phyloP scores from a whole-genome alignment of 2,329 filamentous ascomycete genomes.

The Xylariaceae sp. region DNA sequence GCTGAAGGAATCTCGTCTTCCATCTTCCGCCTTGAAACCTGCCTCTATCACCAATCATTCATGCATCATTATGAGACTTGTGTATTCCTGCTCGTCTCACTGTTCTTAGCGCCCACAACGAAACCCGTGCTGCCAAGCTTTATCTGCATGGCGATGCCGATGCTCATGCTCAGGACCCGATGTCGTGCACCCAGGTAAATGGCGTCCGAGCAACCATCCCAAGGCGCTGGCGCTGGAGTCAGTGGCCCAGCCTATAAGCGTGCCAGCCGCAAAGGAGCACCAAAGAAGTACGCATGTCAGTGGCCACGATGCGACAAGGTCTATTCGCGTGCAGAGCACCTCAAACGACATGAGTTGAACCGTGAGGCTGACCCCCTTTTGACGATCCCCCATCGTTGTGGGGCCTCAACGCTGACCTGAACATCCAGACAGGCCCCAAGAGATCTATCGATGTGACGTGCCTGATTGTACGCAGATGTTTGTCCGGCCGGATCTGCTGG shows the following conservation, averaged over 20 bases:
- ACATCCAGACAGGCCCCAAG: constrained; percentile 66
- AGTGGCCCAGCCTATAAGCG: constrained; percentile 38
- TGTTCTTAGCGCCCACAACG: no score
- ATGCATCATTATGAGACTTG: no score
- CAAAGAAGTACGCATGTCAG: constrained; percentile 56
- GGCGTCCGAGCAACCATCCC: constrained; percentile 33
- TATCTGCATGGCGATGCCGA: constrained; percentile 17
- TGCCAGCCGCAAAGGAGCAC: constrained; percentile 47
- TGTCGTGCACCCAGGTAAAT: constrained; percentile 22
- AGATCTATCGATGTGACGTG: constrained; percentile 74
- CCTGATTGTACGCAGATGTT: constrained; percentile 72
- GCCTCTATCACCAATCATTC: no score
- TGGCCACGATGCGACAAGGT: constrained; percentile 72
- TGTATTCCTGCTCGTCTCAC: no score
- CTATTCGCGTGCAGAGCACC: constrained; percentile 76
- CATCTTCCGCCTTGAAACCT: no score
- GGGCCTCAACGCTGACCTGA: constrained; percentile 2
- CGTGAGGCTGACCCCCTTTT: constrained; percentile 48
- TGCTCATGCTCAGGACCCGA: constrained; percentile 17
- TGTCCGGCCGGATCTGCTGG: constrained; percentile 72
- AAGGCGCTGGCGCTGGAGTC: constrained; percentile 11
- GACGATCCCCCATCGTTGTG: constrained; percentile 2
- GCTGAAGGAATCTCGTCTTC: constrained; percentile 10
- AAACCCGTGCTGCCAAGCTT: constrained; percentile 10
- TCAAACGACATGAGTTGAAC: constrained; percentile 78